Base-by-base conservation (phyloP, 257 asterid species). In the Rehmannia glutinosa region DNA sequence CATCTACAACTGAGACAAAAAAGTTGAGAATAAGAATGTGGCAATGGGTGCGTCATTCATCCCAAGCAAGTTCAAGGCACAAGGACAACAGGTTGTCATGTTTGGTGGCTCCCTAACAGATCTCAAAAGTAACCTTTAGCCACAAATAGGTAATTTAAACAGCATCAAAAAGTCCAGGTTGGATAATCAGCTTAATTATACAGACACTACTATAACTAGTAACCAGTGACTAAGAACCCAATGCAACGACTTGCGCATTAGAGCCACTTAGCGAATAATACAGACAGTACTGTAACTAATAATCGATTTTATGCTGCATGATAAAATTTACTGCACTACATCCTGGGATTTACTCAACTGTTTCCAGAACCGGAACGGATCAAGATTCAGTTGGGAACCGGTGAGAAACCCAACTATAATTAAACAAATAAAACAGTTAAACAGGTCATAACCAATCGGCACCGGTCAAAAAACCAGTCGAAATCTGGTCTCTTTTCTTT, bases 41-140 rank as follows among this genome's bases (percentile, higher is more conserved):
- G 10, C 6, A 42, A 17, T 6, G 24, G 12, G 38, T 4, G 54
- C 16, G 33, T 49, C 55, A 41, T 41, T 42, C 24, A 62, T 56
- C 15, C 39, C 33, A 60, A 39, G 52, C 24, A 41, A 13, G 54
- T 12, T 23, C 27, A 45, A 32, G 24, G 49, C 32, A 53, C 28
- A 4, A 52, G 38, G 21, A 9, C 52, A 51, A n/a, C 25, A 41
- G 33, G 51, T 11, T 15, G 33, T 2, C 20, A 54, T 41, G 43
- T 33, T 41, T 27, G 13, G 77, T 46, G 19, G 54, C 49, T 64
- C 16, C 19, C 53, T n/a, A 54, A 56, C 60, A 52, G 39, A 42
- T 32, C 21, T 25, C 21, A 24, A 15, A 52, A 35, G 35, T 15
- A 42, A 9, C 11, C 3, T 13, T 23, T n/a, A 45, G 6, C 2